phyloP scores from a whole-genome alignment of 202 grass and related monocot genomes.

The Dendrocalamus latiflorus region DNA sequence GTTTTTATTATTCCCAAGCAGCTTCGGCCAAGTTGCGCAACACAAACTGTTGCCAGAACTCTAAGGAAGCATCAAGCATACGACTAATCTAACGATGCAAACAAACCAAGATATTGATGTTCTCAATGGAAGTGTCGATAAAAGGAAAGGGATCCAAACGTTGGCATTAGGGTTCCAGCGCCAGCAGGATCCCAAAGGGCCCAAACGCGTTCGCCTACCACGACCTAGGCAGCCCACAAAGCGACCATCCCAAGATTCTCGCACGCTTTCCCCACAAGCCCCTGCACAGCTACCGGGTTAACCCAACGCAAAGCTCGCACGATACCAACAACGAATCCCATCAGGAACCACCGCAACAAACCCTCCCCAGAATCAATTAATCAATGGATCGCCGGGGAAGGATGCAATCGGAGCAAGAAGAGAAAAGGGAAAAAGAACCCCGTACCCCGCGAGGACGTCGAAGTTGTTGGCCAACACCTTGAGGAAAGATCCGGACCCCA shows the following conservation, averaged over 20 bases:
- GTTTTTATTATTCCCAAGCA: neutral
- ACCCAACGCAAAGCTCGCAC: neutral
- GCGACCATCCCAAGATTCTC: neutral
- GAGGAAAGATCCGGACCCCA: constrained; percentile 92
- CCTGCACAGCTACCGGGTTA: neutral
- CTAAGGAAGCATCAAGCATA: neutral
- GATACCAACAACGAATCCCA: neutral
- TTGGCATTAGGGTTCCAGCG: neutral
- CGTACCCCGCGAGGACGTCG: constrained; percentile 78
- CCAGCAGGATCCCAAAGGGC: neutral
- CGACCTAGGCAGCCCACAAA: neutral
- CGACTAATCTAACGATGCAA: neutral
- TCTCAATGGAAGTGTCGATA: neutral
- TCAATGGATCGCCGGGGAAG: neutral
- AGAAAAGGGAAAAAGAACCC: neutral
- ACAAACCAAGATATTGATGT: neutral
- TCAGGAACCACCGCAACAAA: neutral
- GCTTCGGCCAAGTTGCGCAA: neutral
- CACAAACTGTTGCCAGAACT: neutral
- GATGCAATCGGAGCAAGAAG: neutral
- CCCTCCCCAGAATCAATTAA: neutral
- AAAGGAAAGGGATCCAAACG: neutral
- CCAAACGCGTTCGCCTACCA: neutral
- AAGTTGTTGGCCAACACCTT: constrained; percentile 78
- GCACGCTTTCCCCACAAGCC: neutral